Base-by-base conservation (phyloP, 768 basidiomycete species). In the Melanogaster broomeanus region DNA sequence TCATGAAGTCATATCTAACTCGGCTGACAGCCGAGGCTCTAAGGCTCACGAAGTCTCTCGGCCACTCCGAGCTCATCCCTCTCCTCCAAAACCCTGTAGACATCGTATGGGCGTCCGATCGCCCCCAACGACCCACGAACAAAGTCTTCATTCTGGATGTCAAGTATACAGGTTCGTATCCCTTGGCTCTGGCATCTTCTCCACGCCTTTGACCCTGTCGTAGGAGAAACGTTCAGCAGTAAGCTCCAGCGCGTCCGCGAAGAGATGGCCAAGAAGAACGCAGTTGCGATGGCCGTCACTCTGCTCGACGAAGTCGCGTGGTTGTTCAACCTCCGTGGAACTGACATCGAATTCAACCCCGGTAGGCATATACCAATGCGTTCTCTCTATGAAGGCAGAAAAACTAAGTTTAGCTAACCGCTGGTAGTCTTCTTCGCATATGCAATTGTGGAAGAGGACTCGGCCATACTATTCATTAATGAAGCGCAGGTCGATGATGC, bases 301-400 rank as follows among this genome's bases (percentile, higher is more conserved):
- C 85, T 88, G 78, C 80, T 98, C 19, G 96, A 98, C 67, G 96
- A 98, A 66, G 84, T 96, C 44, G 93, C 93, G 0, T 98, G 93
- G 93, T 64, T 94, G 34, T 90, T 93, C 73, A 95, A 98, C 68
- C 75, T 99, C 28, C 85, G 96, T 55, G 95, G 94, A 1, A 81
- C 85, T 3, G 96, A 98, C 65, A 95, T 98, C 61, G 85, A 85
- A 30, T 98, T 80, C 72, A 98, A 97, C 54, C 87, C 87, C 4
- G 83, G 84, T 77, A 55, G 28, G 59, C 33, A 30, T 33, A 28
- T 40, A n/a, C n/a, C n/a, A n/a, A n/a, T 10, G 9, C 16, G 2
- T 5, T 31, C n/a, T 37, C 25, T 6, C 27, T 24, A 3, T 28
- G 4, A 3, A 33, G 31, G 41, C 19, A n/a, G 21, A 19, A 13